These are phyloP conservation scores for Choanephora cucurbitarum DNA, from an alignment of 371 early-diverging fungal species.

Conservation along the genomic window DNA sequence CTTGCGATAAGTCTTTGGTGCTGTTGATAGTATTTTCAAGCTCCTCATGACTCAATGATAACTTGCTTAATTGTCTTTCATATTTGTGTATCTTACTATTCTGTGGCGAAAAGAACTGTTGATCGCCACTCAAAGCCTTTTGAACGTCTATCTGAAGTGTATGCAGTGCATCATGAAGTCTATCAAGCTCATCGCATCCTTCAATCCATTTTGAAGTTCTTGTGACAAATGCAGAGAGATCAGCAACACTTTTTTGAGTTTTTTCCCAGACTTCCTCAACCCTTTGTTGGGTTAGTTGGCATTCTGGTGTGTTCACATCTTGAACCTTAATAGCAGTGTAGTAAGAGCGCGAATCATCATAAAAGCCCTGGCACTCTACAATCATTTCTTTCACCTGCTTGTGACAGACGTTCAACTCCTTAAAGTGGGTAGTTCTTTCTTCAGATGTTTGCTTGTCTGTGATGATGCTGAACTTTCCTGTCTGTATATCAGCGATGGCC, in stretches of 20 bases:
- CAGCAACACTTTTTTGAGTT: conserved; percentile 9
- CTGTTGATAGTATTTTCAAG: conserved; percentile 23
- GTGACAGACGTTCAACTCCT: conserved; percentile 22
- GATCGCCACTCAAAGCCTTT: neutral
- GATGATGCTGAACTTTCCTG: conserved; percentile 9
- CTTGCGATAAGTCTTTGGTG: conserved; percentile 19
- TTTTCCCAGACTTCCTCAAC: conserved; percentile 26
- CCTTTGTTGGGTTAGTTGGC: conserved; percentile 24
- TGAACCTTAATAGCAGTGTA: conserved; percentile 35
- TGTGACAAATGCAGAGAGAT: conserved; percentile 19
- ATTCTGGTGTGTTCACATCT: conserved; percentile 19
- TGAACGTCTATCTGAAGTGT: conserved; percentile 16
- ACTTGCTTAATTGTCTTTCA: conserved; percentile 12
- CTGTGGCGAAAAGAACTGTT: neutral
- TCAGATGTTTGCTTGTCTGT: conserved; percentile 14
- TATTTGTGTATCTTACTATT: conserved; percentile 23
- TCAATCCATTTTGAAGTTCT: conserved; percentile 28
- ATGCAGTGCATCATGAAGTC: conserved; percentile 14
- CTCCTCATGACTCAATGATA: conserved; percentile 21
- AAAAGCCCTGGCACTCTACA: conserved; percentile 40
- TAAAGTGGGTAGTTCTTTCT: conserved; percentile 20
- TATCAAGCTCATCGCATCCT: conserved; percentile 24
- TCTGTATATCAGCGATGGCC: conserved; percentile 1
- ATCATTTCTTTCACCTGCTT: conserved; percentile 31
- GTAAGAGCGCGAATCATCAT: conserved; percentile 46